These are phyloP conservation scores for Polygonum aviculare DNA, from an alignment of 148 eudicot species.

Conservation along the genomic window DNA sequence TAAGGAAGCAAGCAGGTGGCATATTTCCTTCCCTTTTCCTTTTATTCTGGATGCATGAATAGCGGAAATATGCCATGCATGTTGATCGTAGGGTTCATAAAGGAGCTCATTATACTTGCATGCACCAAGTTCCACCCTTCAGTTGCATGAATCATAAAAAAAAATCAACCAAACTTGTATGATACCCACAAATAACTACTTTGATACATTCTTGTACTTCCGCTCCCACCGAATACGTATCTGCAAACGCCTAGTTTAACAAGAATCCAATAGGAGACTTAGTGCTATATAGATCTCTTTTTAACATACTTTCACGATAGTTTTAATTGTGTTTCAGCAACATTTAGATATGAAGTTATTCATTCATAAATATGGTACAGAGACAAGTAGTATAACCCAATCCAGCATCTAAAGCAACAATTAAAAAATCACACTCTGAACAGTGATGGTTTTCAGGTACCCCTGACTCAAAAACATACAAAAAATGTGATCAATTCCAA, in stretches of 20 bases:
- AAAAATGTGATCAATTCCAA: background rate
- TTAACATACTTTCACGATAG: background rate
- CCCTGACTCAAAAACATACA: background rate
- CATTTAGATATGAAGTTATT: background rate
- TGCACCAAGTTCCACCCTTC: background rate
- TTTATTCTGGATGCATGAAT: background rate
- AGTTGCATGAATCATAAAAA: background rate
- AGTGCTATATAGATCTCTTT: background rate
- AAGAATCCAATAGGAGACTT: background rate
- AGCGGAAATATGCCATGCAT: background rate
- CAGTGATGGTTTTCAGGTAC: background rate
- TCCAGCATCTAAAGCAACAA: background rate
- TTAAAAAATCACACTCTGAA: background rate
- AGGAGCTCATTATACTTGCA: constrained; percentile 1
- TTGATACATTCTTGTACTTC: background rate
- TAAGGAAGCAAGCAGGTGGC: background rate
- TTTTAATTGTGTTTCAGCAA: background rate
- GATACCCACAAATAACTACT: background rate
- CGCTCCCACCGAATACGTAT: background rate
- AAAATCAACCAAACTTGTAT: background rate
- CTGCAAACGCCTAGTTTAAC: background rate
- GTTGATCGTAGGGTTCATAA: background rate
- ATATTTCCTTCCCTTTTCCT: background rate
- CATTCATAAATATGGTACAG: background rate
- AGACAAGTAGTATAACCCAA: background rate